Percentiles rank a stretch among this genome's conserved stretches.
Conservation (phyloP, 495 filamentous ascomycete genomes). For the Aspergillus saccharolyticus region DNA sequence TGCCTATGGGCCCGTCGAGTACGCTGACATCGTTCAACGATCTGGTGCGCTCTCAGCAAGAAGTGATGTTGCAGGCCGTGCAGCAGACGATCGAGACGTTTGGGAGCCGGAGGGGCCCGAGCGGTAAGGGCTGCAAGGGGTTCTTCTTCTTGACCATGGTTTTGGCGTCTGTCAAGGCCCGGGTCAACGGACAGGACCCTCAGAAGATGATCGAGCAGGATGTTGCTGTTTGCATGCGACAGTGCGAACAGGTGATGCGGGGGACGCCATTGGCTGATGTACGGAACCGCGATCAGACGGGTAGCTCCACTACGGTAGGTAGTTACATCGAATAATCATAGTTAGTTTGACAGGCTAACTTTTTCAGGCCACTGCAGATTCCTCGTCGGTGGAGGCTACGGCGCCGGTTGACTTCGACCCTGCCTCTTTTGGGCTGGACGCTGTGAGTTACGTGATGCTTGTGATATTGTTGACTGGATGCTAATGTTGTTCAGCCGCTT, state of each 20-base stretch:
- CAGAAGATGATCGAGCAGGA: constrained; percentile 23
- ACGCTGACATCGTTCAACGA: constrained; percentile 25
- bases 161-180: constrained; percentile 32
- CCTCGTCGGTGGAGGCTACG: constrained; percentile 11
- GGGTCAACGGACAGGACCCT: constrained; percentile 35
- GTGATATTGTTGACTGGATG: background rate
- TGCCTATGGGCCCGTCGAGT: constrained; percentile 6
- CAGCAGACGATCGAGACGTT: constrained; percentile 32
- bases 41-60: constrained; percentile 35
- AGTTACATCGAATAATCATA: too few species aligned
- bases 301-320: background rate
- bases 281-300: constrained; percentile 14
- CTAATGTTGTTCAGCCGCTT: constrained; percentile 27
- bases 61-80: constrained; percentile 32
- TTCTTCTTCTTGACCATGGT: constrained; percentile 34
- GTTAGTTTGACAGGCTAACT: background rate
- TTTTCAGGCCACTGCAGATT: background rate
- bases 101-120: constrained; percentile 23
- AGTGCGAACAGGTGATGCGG: constrained; percentile 23
- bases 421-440: constrained; percentile 22
- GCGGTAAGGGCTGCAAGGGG: constrained; percentile 32
- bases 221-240: constrained; percentile 21
- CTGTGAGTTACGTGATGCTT: constrained; percentile 22
- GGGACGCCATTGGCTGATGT: constrained; percentile 25
- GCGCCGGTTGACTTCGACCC: constrained; percentile 27